These are phyloP conservation scores for Cyathus striatus DNA, from an alignment of 768 basidiomycete genomes.

Conservation along the genomic window DNA sequence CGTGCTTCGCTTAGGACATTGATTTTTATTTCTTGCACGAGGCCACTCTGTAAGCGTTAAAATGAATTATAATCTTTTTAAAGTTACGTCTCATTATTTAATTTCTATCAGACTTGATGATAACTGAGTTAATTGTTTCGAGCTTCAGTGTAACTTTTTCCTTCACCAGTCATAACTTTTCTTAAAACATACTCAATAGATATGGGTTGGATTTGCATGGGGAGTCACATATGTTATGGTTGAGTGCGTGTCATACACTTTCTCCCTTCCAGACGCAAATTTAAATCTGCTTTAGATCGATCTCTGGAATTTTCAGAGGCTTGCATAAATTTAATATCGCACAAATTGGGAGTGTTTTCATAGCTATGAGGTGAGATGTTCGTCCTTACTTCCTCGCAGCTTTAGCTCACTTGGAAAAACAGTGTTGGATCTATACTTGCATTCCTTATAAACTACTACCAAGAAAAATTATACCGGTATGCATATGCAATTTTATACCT, in stretches of 20 bases:
- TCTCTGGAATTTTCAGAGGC: slow-evolving; percentile 47
- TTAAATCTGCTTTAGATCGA: slow-evolving; percentile 38
- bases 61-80: too few relatives aligned
- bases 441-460: slow-evolving; percentile 37
- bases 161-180: slow-evolving; percentile 4
- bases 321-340: slow-evolving; percentile 59
- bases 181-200: slow-evolving; percentile 24
- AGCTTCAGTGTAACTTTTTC: slow-evolving; percentile 59
- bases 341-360: slow-evolving; percentile 54
- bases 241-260: slow-evolving; percentile 31
- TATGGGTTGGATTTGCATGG: slow-evolving; percentile 77
- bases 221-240: slow-evolving; percentile 69
- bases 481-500: too few relatives aligned
- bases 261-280: neutral
- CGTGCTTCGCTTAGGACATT: slow-evolving; percentile 47
- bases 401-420: too few relatives aligned
- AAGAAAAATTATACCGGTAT: slow-evolving; percentile 47
- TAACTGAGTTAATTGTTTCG: slow-evolving; percentile 70
- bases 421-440: slow-evolving; percentile 56
- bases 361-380: slow-evolving; percentile 55
- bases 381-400: slow-evolving; percentile 13
- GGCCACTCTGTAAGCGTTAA: slow-evolving; percentile 67
- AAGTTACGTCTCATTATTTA: too few relatives aligned
- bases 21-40: slow-evolving; percentile 65
- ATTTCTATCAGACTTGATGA: slow-evolving; percentile 58